Evolutionary conservation across 371 early-diverging fungal species (phyloP), one percentile per base, ranked within the genome.

Genomic region (Umbelopsis sp.): DNA sequence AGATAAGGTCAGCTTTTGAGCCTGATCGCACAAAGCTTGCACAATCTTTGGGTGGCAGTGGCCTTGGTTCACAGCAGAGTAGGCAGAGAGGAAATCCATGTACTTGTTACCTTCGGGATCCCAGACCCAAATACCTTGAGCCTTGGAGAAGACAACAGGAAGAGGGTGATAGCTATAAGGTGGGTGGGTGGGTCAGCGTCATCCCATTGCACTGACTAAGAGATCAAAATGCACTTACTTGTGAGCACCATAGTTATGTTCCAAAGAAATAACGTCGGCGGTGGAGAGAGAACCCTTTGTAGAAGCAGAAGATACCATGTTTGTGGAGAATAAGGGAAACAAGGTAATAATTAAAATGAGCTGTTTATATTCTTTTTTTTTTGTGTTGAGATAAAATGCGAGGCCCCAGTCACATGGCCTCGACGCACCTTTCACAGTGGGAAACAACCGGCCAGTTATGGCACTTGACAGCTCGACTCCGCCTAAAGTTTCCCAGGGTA

Each of bases 1-100:
- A 66, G 91, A 91, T 69, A 98, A 86, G 41, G 93, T 87, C 64
- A 97, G 85, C 66, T 76, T 88, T 46, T 84, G 78, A 4, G 98
- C 96, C 85, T 99, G 99, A 71, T 94, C 92, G 48, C 89, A 87
- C 48, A 98, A 84, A 1, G 98, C 96, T 72, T 92, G 77, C 71
- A 99, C 87, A 71, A 99, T 97, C 83, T 92, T 95, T 63, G 98
- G 98, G 77, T 99, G 99, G 72, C 93, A 93, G 80, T 98, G 98
- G 50, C 98, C 97, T 83, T 99, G 99, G 83, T 99, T 99, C 71
- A 94, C 94, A 46, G 98, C 97, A 20, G 95, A 94, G 79, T 99
- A 99, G 37, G 97, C 97, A 25, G 96, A 95, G 71, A 99, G 80
- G 74, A 97, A 97, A 82, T 99, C 99, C 83, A 96, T 89, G 88